These are phyloP conservation scores for Claviceps sp. DNA, from an alignment of 2,329 filamentous ascomycete genomes.

Conservation along the genomic window DNA sequence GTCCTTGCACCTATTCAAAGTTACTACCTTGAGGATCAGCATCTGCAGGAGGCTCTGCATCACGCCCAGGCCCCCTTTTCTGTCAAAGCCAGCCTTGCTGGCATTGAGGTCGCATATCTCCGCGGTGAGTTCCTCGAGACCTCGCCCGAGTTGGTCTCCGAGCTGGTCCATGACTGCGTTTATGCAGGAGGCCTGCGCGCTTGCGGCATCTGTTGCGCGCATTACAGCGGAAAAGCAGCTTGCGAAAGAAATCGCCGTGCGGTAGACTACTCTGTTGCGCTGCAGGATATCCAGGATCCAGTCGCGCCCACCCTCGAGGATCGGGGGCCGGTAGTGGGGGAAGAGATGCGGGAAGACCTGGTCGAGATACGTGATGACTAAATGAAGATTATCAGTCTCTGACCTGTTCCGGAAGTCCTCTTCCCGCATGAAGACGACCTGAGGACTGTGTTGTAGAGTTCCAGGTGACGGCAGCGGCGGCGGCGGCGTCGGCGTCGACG, in stretches of 20 bases:
- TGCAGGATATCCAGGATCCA: conserved; percentile 47
- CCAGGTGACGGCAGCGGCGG: conserved; percentile 11
- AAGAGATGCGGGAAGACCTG: conserved; percentile 49
- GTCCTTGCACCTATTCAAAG: conserved; percentile 28
- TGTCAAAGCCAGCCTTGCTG: conserved; percentile 16
- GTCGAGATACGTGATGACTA: conserved; percentile 47
- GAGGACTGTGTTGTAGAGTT: conserved; percentile 19
- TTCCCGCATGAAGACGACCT: conserved; percentile 9
- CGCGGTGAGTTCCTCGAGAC: conserved; percentile 29
- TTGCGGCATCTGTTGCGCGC: conserved; percentile 20
- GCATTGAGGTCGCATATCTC: conserved; percentile 26
- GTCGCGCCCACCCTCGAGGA: conserved; percentile 42
- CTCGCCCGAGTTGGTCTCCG: conserved; percentile 30
- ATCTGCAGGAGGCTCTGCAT: conserved; percentile 40
- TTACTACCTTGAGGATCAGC: conserved; percentile 37
- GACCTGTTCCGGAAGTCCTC: conserved; percentile 11
- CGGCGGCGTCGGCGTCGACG: too few relatives aligned
- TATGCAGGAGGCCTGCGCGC: conserved; percentile 22
- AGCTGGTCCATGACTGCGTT: conserved; percentile 24
- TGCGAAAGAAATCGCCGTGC: conserved; percentile 41
- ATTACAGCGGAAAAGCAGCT: conserved; percentile 42
- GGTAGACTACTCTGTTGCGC: conserved; percentile 43
- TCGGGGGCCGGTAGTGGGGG: conserved; percentile 45
- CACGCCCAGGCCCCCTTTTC: conserved; percentile 23
- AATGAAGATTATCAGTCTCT: conserved; percentile 25